Evolutionary conservation across 2,329 filamentous ascomycete species (phyloP).

Genomic region (Sphaerulina musiva): DNA sequence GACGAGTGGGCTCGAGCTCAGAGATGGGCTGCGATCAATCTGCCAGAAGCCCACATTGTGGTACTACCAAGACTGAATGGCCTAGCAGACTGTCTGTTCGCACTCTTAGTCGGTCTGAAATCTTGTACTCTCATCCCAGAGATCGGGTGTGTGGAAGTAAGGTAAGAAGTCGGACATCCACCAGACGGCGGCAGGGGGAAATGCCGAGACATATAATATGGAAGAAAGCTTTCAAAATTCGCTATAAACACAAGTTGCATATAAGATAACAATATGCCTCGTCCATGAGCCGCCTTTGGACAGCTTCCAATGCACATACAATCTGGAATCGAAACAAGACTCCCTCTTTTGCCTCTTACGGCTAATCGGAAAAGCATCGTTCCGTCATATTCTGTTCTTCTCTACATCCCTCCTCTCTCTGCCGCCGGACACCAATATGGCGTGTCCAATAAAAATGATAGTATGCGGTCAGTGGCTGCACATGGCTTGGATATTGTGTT

Average conservation of each 20-base stretch:
- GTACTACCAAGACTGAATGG: too few species aligned
- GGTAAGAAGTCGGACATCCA: not conserved
- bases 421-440: not conserved
- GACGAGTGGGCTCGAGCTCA: too few species aligned
- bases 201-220: not conserved
- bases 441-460: constrained; percentile 16
- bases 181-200: not conserved
- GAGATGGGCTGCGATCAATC: too few species aligned
- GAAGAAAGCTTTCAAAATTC: not conserved
- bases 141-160: too few species aligned
- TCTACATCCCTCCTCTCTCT: constrained; percentile 4
- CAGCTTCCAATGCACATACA: constrained; percentile 5
- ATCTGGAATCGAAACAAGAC: constrained; percentile 1
- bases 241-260: constrained; percentile 9
- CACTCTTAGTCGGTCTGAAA: too few species aligned
- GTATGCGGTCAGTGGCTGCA: constrained; percentile 24
- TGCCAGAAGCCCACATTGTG: too few species aligned
- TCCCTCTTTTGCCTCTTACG: not conserved
- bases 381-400: constrained; percentile 3
- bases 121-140: too few species aligned
- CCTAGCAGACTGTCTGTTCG: too few species aligned
- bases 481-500: not conserved
- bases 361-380: constrained; percentile 10
- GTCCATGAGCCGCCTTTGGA: not conserved
- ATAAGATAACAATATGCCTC: constrained; percentile 7